Base-by-base conservation (phyloP, 306 rosid species). In the Cucumis cinereus region DNA sequence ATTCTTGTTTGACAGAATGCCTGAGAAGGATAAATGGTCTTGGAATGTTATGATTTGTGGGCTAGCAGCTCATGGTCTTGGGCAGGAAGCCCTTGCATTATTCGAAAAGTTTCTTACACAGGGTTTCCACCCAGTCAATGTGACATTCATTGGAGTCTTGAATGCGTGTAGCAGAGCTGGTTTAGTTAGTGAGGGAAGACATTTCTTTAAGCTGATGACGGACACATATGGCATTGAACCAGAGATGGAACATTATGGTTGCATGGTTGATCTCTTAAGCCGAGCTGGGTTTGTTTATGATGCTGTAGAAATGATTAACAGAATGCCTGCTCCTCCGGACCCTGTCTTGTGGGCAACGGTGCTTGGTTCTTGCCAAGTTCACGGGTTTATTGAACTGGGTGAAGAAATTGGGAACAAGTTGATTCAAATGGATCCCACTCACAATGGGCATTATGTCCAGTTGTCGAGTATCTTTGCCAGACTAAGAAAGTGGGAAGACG, bases 11-110 rank as follows among this genome's bases (percentile, higher is more conserved):
- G 52, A 79, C 73, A 41, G 71, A 11, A 83, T 92, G 90, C 80
- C 75, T 28, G n/a, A 5, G 62, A 87, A 69, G 81, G 91, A 90
- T 79, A 66, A 75, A 57, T 90, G 93, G 83, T 81, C 98, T 0
- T 90, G 96, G 96, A 92, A 90, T 77, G 93, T 87, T 43, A 87
- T 88, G 92, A 88, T 90, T 60, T 88, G 97, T 79, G 93, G 96
- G 24, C 53, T 90, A 67, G 96, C 96, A 52, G 81, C 91, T 0
- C 96, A 92, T 70, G 92, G 90, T 69, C 81, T 74, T 69, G 88
- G 80, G 2, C 81, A 79, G 76, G 91, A 92, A 67, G 93, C 86
- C 0, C 85, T 92, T 57, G 74, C 53, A 15, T 77, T 88, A 10
- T 90, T 92, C 79, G 85, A 77, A 1, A 82, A 56, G 57, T 89